phyloP scores from a whole-genome alignment of 805 yeast genomes.

The Wickerhamiella siamensis region DNA sequence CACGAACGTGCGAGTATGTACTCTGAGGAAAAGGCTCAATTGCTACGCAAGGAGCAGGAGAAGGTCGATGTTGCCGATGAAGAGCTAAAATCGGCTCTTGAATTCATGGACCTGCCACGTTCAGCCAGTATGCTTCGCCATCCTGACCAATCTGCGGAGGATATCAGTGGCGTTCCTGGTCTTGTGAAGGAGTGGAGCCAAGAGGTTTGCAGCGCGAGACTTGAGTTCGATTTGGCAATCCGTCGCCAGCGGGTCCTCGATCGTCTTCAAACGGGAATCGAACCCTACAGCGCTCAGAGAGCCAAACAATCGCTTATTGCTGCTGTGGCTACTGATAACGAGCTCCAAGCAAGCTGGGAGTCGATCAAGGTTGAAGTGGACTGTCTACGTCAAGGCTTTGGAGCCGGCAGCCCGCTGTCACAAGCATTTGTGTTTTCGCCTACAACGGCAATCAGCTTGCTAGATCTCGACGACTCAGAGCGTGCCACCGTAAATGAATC shows the following conservation, averaged over 20 bases:
- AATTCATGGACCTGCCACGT: slow-evolving; percentile 65
- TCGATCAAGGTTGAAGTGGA: slow-evolving; percentile 31
- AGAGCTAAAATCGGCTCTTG: slow-evolving; percentile 65
- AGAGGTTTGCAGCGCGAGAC: slow-evolving; percentile 19
- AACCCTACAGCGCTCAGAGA: slow-evolving; percentile 10
- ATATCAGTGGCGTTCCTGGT: slow-evolving; percentile 29
- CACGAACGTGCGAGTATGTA: slow-evolving; percentile 79
- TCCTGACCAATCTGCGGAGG: slow-evolving; percentile 14
- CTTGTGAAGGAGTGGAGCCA: slow-evolving; percentile 29
- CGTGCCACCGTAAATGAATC: slow-evolving; percentile 24
- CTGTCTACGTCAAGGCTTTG: slow-evolving; percentile 20
- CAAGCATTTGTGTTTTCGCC: background rate
- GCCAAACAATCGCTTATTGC: slow-evolving; percentile 25
- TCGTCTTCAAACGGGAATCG: slow-evolving; percentile 17
- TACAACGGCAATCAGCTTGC: slow-evolving; percentile 22
- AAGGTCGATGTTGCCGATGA: slow-evolving; percentile 62
- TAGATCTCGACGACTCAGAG: slow-evolving; percentile 51
- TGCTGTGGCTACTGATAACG: slow-evolving; percentile 37
- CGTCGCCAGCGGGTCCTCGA: slow-evolving; percentile 15
- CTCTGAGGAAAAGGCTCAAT: slow-evolving; percentile 75
- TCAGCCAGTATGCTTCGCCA: slow-evolving; percentile 29
- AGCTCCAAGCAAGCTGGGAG: slow-evolving; percentile 38
- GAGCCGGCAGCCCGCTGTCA: background rate
- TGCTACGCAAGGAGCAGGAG: slow-evolving; percentile 62
- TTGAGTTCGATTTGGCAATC: slow-evolving; percentile 18